These are phyloP conservation scores for Panaeolus papilionaceus DNA, from an alignment of 768 basidiomycete species.

Conservation along the genomic window DNA sequence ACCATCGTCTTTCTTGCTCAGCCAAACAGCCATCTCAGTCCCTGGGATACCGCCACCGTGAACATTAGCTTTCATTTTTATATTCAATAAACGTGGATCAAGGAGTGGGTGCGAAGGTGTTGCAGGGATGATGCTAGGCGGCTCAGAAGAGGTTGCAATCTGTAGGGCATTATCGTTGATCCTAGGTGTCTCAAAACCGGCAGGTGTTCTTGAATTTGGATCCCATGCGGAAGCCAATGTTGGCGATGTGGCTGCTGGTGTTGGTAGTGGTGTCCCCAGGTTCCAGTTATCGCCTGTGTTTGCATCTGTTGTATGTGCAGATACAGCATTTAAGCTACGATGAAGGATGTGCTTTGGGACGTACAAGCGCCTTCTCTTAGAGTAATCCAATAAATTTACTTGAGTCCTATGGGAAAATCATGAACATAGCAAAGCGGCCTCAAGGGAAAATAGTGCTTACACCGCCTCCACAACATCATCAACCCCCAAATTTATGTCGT, in stretches of 20 bases:
- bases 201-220: slow-evolving; percentile 1
- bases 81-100: not conserved
- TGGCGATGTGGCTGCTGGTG: not conserved
- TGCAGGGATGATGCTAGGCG: not conserved
- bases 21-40: not conserved
- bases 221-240: not conserved
- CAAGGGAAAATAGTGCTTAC: too few relatives aligned
- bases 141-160: not conserved
- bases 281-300: not conserved
- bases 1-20: not conserved
- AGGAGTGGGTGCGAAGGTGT: not conserved
- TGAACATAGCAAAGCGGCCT: too few relatives aligned
- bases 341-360: not conserved
- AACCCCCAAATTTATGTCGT: not conserved
- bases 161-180: not conserved
- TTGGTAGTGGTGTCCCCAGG: not conserved
- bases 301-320: not conserved
- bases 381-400: not conserved
- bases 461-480: not conserved
- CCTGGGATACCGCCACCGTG: slow-evolving; percentile 2
- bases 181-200: not conserved
- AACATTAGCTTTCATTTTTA: not conserved
- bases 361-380: not conserved
- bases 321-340: not conserved
- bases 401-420: not conserved